These are phyloP conservation scores for Fusarium gaditjirri DNA, from an alignment of 2,329 filamentous ascomycete species.

Conservation along the genomic window DNA sequence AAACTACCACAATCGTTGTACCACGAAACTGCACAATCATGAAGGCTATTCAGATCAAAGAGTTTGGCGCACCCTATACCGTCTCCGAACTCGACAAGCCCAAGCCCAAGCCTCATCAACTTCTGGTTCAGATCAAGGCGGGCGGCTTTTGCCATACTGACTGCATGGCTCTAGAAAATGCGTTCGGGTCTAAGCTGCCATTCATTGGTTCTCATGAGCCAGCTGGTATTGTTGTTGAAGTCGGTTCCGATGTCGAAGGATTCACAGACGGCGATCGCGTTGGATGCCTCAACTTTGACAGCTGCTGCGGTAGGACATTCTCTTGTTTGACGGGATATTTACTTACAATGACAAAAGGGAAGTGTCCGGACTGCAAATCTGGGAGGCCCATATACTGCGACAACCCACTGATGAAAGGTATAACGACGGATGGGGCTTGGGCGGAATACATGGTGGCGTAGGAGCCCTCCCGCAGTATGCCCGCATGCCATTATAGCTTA, in stretches of 20 bases:
- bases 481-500: not conserved
- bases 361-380: not conserved
- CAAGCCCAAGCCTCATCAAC: not conserved
- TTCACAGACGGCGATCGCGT: not conserved
- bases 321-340: accelerated
- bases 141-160: conserved; percentile 10
- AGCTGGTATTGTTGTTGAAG: not conserved
- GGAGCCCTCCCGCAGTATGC: not conserved
- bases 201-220: not conserved
- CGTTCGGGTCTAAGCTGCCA: not conserved
- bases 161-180: conserved; percentile 5
- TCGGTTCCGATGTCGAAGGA: not conserved
- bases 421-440: conserved; percentile 5
- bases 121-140: not conserved
- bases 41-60: conserved; percentile 1
- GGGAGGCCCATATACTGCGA: not conserved
- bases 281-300: conserved; percentile 17
- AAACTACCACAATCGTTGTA: too few relatives aligned
- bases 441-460: conserved; percentile 16
- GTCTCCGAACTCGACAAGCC: not conserved
- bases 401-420: not conserved
- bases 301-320: not conserved
- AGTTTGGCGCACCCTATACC: not conserved
- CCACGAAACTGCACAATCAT: not conserved
- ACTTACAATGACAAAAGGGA: not conserved